Evolutionary conservation across 2,329 filamentous ascomycete genomes (phyloP).

Genomic region (Penicillium sp.): DNA sequence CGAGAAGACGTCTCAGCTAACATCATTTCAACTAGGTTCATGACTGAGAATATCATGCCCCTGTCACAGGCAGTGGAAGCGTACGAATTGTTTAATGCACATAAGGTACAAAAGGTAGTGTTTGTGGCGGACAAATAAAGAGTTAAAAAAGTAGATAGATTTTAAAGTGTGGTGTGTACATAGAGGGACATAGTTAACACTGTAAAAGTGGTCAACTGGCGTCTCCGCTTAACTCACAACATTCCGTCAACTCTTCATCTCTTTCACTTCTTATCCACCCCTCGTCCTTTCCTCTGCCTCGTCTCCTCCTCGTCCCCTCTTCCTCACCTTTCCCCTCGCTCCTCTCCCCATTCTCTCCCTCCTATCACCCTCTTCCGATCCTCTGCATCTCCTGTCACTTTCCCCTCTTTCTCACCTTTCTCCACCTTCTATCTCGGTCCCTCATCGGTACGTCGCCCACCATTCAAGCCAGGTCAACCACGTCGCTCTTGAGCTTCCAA

Average conservation of each 20-base stretch:
- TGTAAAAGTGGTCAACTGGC: constrained; percentile 2
- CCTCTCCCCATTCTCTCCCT: constrained; percentile 12
- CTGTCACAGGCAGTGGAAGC: constrained; percentile 62
- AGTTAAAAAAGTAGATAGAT: constrained; percentile 3
- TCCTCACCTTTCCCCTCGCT: constrained; percentile 21
- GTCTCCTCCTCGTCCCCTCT: constrained; percentile 19
- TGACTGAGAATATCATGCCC: constrained; percentile 72
- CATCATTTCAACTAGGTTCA: constrained; percentile 55
- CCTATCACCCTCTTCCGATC: constrained; percentile 11
- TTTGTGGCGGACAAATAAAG: constrained; percentile 50
- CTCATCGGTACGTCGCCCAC: constrained; percentile 20
- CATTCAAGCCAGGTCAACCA: constrained; percentile 3
- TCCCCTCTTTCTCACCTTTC: constrained; percentile 22
- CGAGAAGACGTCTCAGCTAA: neutral
- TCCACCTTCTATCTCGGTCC: constrained; percentile 22
- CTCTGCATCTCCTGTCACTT: constrained; percentile 19
- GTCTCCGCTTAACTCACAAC: constrained; percentile 22
- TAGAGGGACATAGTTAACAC: neutral
- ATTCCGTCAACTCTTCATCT: constrained; percentile 13
- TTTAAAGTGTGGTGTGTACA: constrained; percentile 1
- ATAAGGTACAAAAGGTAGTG: constrained; percentile 69
- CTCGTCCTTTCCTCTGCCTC: constrained; percentile 10
- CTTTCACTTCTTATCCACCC: constrained; percentile 12
- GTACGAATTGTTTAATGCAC: constrained; percentile 67
- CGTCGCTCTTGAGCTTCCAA: neutral